Base-by-base conservation (phyloP, 768 basidiomycete genomes). In the Amanita polypyramis region DNA sequence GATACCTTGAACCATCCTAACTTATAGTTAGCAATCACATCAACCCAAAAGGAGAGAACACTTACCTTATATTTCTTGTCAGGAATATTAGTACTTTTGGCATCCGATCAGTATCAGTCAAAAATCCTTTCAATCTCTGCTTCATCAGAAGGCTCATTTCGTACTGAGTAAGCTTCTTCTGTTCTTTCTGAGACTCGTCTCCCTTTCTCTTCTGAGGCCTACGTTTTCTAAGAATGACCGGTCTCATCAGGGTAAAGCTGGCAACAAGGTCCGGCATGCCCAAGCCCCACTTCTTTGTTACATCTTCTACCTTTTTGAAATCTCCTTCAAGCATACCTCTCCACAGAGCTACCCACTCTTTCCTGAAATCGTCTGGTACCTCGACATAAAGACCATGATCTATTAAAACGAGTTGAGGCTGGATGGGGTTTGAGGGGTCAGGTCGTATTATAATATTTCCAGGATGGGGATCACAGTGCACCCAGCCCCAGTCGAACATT, bases 401-500 rank as follows among this genome's bases (percentile, higher is more conserved):
- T 55, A 97, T 78, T 10, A 96, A 70, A 27, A 96, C 85, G 52
- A 91, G 70, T 56, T 86, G 82, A 2, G 79, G 72, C 4, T 61
- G 56, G 6, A 54, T 56, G 0, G 71, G 73, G 15, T 66, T 55
- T 12, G 58, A 58, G 15, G 80, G 79, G 20, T 78, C 64, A 1
- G 76, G 77, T 6, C 75, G 86, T 56, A 83, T 77, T 63, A 79
- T 77, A 51, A 94, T 75, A 62, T 95, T 90, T 8, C 86, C 85
- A 2, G 82, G 82, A 54, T 86, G 79, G 0, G 78, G 79, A 49
- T 81, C 79, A 58, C 90, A 90, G 62, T 89, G 82, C 3, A 92
- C 83, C 74, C 82, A 92, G 9, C 92, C 91, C 86, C 86, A 96
- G 50, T 76, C 75, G 62, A 96, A 97, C 64, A 93, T 93, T 69